phyloP scores from a whole-genome alignment of 2,329 filamentous ascomycete genomes.

The Penicillium vulpinum region DNA sequence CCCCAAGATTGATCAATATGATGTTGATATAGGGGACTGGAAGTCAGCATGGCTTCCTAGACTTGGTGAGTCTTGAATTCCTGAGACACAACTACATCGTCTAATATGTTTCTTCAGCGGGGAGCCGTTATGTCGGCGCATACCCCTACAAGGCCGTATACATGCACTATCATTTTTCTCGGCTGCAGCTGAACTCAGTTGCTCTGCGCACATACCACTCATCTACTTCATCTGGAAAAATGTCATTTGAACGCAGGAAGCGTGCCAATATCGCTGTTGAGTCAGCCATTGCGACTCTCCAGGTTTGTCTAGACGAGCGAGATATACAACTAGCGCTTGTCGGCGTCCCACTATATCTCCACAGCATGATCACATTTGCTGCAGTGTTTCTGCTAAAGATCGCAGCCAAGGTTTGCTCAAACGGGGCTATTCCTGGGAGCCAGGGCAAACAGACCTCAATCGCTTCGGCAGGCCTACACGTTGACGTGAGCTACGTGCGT shows the following conservation, averaged over 20 bases:
- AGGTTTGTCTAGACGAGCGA: slow-evolving; percentile 45
- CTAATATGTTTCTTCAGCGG: slow-evolving; percentile 33
- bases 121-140: slow-evolving; percentile 49
- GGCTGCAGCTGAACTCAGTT: slow-evolving; percentile 53
- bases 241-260: slow-evolving; percentile 49
- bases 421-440: slow-evolving; percentile 31
- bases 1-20: slow-evolving; percentile 42
- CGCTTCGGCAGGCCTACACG: slow-evolving; percentile 36
- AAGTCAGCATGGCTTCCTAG: slow-evolving; percentile 37
- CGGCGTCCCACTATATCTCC: slow-evolving; percentile 48
- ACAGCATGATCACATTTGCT: slow-evolving; percentile 51
- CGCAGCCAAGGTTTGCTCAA: slow-evolving; percentile 42
- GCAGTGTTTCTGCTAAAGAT: slow-evolving; percentile 50
- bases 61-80: slow-evolving; percentile 28
- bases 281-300: slow-evolving; percentile 45
- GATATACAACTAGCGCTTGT: slow-evolving; percentile 46
- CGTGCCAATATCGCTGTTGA: slow-evolving; percentile 47
- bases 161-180: slow-evolving; percentile 54
- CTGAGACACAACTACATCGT: not conserved
- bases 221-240: slow-evolving; percentile 36
- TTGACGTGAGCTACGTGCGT: slow-evolving; percentile 40
- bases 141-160: slow-evolving; percentile 54
- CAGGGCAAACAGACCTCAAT: slow-evolving; percentile 41
- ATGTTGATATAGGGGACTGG: slow-evolving; percentile 43
- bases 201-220: slow-evolving; percentile 50